Conservation (phyloP, 306 rosid genomes). For the Malus domestica region DNA sequence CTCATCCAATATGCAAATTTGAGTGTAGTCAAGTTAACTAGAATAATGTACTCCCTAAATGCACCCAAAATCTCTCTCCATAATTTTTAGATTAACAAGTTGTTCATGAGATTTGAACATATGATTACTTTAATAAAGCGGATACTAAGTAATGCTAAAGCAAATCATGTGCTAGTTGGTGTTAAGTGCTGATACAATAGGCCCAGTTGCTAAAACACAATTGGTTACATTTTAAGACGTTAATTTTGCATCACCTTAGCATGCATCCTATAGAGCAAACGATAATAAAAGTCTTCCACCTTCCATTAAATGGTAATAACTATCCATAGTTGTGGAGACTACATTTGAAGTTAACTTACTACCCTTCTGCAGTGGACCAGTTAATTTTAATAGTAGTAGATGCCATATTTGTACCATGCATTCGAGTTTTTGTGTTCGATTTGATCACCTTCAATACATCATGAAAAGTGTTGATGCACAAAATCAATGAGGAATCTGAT, state of each 20-base stretch:
- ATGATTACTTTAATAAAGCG: not conserved
- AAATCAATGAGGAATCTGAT: too few relatives aligned
- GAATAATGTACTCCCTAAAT: too few relatives aligned
- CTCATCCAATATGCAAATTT: not conserved
- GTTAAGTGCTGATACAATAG: not conserved
- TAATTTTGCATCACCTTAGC: not conserved
- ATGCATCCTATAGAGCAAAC: not conserved
- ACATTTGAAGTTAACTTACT: not conserved
- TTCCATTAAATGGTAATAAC: not conserved
- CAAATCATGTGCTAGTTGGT: not conserved
- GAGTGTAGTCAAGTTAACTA: not conserved
- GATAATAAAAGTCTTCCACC: not conserved
- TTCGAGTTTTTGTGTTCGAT: too few relatives aligned
- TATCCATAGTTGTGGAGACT: not conserved
- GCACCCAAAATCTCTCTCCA: not conserved
- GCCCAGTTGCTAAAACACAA: not conserved
- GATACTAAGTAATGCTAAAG: not conserved
- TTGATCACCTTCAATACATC: too few relatives aligned
- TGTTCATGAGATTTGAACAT: not conserved
- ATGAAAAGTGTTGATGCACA: too few relatives aligned
- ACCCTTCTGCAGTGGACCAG: not conserved
- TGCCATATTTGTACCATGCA: too few relatives aligned
- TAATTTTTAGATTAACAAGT: not conserved
- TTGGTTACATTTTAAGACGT: too few relatives aligned
- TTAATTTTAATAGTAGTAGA: not conserved